Conservation (phyloP, 2,329 filamentous ascomycete genomes). For the Cadophora gregata region DNA sequence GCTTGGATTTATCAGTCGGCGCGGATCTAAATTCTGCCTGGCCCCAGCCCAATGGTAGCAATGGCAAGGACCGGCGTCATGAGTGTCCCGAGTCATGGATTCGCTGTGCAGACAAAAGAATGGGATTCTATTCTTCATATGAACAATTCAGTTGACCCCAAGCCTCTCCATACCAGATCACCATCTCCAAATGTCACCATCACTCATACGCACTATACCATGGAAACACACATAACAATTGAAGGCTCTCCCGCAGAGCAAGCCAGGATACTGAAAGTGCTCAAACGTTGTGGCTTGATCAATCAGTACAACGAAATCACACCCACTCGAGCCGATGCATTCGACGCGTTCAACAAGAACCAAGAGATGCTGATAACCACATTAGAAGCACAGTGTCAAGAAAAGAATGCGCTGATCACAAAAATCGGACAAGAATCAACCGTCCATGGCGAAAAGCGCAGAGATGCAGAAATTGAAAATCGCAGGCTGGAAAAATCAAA, state of each 20-base stretch:
- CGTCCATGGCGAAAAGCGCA: neutral
- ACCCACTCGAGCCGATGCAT: neutral
- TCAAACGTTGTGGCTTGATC: neutral
- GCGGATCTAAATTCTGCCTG: too few species aligned
- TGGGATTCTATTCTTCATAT: too few species aligned
- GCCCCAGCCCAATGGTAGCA: too few species aligned
- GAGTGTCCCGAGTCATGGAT: too few species aligned
- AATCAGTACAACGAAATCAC: neutral
- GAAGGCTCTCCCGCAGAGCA: neutral
- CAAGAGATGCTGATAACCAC: neutral
- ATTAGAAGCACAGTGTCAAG: neutral
- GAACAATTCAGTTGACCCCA: too few species aligned
- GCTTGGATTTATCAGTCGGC: too few species aligned
- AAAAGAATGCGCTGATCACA: neutral
- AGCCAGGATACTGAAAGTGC: neutral
- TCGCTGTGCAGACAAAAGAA: too few species aligned
- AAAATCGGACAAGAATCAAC: too few species aligned
- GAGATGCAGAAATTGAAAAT: neutral
- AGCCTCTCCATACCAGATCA: neutral
- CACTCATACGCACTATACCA: neutral
- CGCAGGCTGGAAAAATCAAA: neutral
- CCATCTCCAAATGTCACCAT: neutral
- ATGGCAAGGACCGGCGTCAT: too few species aligned
- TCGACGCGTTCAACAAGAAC: neutral
- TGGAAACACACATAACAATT: neutral